A percentile compares a stretch with the other conserved stretches of the same genome.
phyloP scores from a whole-genome alignment of 2,329 filamentous ascomycete species.

The Fusarium fracticaudum region DNA sequence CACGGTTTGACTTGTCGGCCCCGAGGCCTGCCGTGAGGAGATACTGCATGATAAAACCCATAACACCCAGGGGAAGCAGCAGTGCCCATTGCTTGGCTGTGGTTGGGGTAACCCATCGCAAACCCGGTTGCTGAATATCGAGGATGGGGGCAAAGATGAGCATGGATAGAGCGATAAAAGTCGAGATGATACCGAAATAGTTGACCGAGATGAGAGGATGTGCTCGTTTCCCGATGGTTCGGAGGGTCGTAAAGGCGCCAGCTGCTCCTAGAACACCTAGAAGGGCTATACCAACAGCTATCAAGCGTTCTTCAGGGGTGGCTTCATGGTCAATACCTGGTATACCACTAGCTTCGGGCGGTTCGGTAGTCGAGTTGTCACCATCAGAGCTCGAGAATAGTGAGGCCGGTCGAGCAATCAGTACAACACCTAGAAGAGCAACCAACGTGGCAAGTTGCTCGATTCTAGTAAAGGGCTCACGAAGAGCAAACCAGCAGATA shows the following conservation, averaged over 20 bases:
- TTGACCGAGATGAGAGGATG: slow-evolving; percentile 88
- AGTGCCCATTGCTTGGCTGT: slow-evolving; percentile 69
- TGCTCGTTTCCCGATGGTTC: slow-evolving; percentile 81
- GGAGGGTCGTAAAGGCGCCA: slow-evolving; percentile 77
- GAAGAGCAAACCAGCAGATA: slow-evolving; percentile 77
- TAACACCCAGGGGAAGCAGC: slow-evolving; percentile 73
- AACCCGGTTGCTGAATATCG: slow-evolving; percentile 56
- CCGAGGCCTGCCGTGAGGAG: slow-evolving; percentile 81
- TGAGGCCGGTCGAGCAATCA: slow-evolving; percentile 79
- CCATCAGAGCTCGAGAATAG: slow-evolving; percentile 54
- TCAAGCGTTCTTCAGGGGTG: slow-evolving; percentile 72
- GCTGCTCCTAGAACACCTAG: slow-evolving; percentile 81
- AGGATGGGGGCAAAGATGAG: slow-evolving; percentile 63
- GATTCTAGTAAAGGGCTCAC: slow-evolving; percentile 79
- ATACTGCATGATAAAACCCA: slow-evolving; percentile 87
- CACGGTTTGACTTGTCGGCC: slow-evolving; percentile 71
- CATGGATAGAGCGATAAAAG: slow-evolving; percentile 70
- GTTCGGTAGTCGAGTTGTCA: slow-evolving; percentile 31
- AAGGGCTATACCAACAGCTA: slow-evolving; percentile 76
- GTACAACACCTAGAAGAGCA: slow-evolving; percentile 80
- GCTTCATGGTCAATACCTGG: slow-evolving; percentile 49
- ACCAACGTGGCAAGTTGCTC: slow-evolving; percentile 81
- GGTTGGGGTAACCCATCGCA: slow-evolving; percentile 55
- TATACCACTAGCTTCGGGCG: slow-evolving; percentile 31
- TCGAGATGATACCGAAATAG: slow-evolving; percentile 80